Evolutionary conservation across 148 eudicot genomes (phyloP).

Genomic region (Diospyros kaki): DNA sequence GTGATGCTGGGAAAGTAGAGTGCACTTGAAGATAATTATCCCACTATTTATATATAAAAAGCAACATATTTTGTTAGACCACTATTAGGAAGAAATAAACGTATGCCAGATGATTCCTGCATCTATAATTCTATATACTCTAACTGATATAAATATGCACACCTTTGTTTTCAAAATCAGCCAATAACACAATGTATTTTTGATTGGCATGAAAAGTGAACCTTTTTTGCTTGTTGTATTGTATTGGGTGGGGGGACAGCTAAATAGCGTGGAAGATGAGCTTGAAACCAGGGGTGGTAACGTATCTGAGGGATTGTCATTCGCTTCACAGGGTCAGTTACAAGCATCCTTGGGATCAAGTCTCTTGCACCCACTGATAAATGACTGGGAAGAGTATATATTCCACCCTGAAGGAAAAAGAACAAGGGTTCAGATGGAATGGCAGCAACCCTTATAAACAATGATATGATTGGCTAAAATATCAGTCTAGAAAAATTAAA

Average conservation of each 20-base stretch:
- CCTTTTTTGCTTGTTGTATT: constrained; percentile 90
- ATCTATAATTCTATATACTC: neutral
- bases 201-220: constrained; percentile 7
- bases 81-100: neutral
- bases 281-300: constrained; percentile 83
- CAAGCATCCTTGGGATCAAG: constrained; percentile 95
- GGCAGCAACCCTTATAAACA: neutral
- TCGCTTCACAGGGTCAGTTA: constrained; percentile 91
- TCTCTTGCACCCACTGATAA: constrained; percentile 87
- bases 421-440: neutral
- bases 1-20: neutral
- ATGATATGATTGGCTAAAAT: neutral
- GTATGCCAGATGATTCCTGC: neutral
- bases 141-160: neutral
- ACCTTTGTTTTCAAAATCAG: neutral
- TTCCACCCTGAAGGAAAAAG: constrained; percentile 61
- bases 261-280: constrained; percentile 92
- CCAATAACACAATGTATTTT: neutral
- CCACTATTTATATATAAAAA: constrained; percentile 5
- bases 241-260: constrained; percentile 98
- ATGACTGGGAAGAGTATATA: constrained; percentile 96
- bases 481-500: neutral
- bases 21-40: neutral
- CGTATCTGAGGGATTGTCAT: constrained; percentile 92
- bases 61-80: constrained; percentile 35